Evolutionary conservation across 202 grass and related monocot species (phyloP).

Genomic region (Saccharum hybrid): DNA sequence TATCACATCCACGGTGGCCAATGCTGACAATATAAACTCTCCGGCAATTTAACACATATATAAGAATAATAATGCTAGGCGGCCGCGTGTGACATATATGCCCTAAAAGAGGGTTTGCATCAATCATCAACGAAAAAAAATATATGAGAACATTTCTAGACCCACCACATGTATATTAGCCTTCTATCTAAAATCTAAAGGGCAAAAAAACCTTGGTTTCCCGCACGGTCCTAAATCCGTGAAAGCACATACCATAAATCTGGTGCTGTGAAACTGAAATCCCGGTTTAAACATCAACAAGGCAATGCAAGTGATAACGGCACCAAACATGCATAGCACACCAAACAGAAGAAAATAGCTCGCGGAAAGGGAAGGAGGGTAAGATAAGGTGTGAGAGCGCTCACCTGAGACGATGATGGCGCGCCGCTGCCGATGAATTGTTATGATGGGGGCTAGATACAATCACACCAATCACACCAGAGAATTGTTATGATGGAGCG

Average conservation of each 20-base stretch:
- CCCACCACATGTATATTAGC: not conserved
- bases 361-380: not conserved
- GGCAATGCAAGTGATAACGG: slow-evolving; percentile 2
- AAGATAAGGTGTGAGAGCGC: not conserved
- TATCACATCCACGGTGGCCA: not conserved
- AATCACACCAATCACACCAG: too few species aligned
- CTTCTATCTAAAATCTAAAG: not conserved
- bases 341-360: not conserved
- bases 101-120: slow-evolving; percentile 11
- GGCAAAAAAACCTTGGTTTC: not conserved
- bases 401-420: slow-evolving; percentile 42
- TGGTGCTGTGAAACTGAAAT: not conserved
- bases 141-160: not conserved
- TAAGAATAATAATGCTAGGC: not conserved
- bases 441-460: not conserved
- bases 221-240: not conserved
- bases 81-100: not conserved
- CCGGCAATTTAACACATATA: not conserved
- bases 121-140: not conserved
- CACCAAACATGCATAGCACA: not conserved
- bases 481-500: too few species aligned
- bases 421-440: not conserved
- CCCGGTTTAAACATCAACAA: not conserved
- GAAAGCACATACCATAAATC: not conserved
- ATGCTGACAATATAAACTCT: not conserved